Percentiles rank a stretch among this genome's conserved stretches.
Evolutionary conservation across 2,329 filamentous ascomycete genomes (phyloP).

Genomic region (Sclerotinia borealis): DNA sequence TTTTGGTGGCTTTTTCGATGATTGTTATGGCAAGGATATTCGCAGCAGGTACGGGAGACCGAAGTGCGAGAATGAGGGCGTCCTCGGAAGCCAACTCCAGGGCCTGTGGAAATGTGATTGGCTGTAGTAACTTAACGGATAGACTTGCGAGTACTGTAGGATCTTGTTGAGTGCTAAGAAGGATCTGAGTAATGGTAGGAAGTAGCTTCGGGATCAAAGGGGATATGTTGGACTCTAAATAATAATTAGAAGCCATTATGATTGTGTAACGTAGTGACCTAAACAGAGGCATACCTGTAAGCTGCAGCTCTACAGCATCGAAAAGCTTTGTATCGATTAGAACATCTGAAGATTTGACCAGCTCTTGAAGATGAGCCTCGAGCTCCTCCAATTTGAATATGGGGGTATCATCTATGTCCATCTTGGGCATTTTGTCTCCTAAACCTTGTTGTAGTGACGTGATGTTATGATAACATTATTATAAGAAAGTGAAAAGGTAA

Average conservation of each 20-base stretch:
- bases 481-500: neutral
- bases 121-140: slow-evolving; percentile 49
- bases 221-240: slow-evolving; percentile 45
- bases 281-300: slow-evolving; percentile 41
- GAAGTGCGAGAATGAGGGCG: slow-evolving; percentile 46
- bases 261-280: neutral
- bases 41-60: slow-evolving; percentile 48
- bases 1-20: slow-evolving; percentile 47
- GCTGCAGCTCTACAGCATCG: slow-evolving; percentile 53
- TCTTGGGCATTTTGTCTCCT: neutral
- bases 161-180: slow-evolving; percentile 46
- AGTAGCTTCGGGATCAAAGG: slow-evolving; percentile 48
- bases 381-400: slow-evolving; percentile 44
- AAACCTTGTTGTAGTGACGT: neutral
- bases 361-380: slow-evolving; percentile 45
- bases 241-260: slow-evolving; percentile 11
- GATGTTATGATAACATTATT: neutral
- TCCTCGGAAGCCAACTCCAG: slow-evolving; percentile 47
- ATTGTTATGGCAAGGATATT: slow-evolving; percentile 53
- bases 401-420: slow-evolving; percentile 7
- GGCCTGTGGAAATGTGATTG: slow-evolving; percentile 46
- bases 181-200: slow-evolving; percentile 46
- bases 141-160: slow-evolving; percentile 47
- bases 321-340: slow-evolving; percentile 46
- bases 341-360: slow-evolving; percentile 40